These are phyloP conservation scores for Knufia petricola DNA, from an alignment of 2,329 filamentous ascomycete genomes.

Conservation along the genomic window DNA sequence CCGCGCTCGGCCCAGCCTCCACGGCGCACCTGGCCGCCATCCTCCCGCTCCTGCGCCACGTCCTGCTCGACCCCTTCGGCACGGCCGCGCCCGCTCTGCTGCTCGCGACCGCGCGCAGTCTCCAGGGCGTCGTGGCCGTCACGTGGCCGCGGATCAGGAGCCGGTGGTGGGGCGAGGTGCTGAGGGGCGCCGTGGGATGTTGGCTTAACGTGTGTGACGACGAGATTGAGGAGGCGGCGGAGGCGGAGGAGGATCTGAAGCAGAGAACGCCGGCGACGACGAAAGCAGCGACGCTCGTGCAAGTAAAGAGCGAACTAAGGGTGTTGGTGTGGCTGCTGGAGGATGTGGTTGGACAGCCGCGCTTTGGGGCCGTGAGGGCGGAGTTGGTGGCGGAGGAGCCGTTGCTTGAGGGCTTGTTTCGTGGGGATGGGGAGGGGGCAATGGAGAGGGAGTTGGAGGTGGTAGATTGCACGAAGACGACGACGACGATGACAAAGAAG, in stretches of 20 bases:
- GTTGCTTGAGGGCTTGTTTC: conserved; percentile 29
- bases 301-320: conserved; percentile 26
- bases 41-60: conserved; percentile 55
- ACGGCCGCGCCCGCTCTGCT: conserved; percentile 47
- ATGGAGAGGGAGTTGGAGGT: background rate
- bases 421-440: conserved; percentile 14
- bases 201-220: conserved; percentile 49
- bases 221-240: conserved; percentile 19
- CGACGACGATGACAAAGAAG: background rate
- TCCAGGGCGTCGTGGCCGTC: conserved; percentile 51
- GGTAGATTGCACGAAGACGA: background rate
- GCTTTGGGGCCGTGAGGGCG: conserved; percentile 17
- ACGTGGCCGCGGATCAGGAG: conserved; percentile 59
- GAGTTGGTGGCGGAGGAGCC: conserved; percentile 26
- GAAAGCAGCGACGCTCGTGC: conserved; percentile 12
- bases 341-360: conserved; percentile 19
- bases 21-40: conserved; percentile 47
- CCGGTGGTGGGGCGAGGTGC: conserved; percentile 51
- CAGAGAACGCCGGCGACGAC: no score
- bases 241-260: conserved; percentile 9
- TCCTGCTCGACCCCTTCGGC: conserved; percentile 61
- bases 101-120: conserved; percentile 41
- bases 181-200: conserved; percentile 52
- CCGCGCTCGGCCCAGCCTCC: conserved; percentile 30
- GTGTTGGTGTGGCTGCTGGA: conserved; percentile 24